Evolutionary conservation across 2,329 filamentous ascomycete species (phyloP).

Genomic region (Sporothrix phasma): DNA sequence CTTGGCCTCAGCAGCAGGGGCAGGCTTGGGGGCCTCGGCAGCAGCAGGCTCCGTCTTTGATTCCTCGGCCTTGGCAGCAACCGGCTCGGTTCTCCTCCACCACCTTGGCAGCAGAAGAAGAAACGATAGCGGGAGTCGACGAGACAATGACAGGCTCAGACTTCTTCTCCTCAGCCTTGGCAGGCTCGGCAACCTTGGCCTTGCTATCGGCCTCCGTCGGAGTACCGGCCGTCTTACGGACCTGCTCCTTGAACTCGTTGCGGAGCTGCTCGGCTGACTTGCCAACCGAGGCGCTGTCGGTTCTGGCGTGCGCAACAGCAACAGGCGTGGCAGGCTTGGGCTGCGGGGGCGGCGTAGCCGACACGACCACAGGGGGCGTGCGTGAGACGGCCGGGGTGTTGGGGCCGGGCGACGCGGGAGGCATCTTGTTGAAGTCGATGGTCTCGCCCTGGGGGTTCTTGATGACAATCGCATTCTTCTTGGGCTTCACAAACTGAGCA

Average conservation of each 20-base stretch:
- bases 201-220: slow-evolving; percentile 23
- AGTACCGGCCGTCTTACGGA: slow-evolving; percentile 40
- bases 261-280: slow-evolving; percentile 77
- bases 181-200: slow-evolving; percentile 20
- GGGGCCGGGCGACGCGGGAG: slow-evolving; percentile 47
- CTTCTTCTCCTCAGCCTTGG: slow-evolving; percentile 8
- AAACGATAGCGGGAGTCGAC: not conserved
- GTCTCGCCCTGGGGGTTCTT: slow-evolving; percentile 74
- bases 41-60: not conserved
- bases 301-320: slow-evolving; percentile 56
- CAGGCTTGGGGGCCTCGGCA: not conserved
- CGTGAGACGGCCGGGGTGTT: slow-evolving; percentile 43
- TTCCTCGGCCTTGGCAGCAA: not conserved
- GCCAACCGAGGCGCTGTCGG: slow-evolving; percentile 55
- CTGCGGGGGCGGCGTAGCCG: slow-evolving; percentile 69
- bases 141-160: slow-evolving; percentile 3
- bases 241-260: slow-evolving; percentile 71
- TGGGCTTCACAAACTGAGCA: slow-evolving; percentile 40
- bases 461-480: slow-evolving; percentile 70
- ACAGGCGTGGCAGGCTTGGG: slow-evolving; percentile 58
- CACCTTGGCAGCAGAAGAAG: not conserved
- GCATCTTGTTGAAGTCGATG: slow-evolving; percentile 54
- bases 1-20: slow-evolving; percentile 18
- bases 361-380: slow-evolving; percentile 60
- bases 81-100: slow-evolving; percentile 10